These are phyloP conservation scores for Sclerotinia nivalis DNA, from an alignment of 2,329 filamentous ascomycete genomes.

Conservation along the genomic window DNA sequence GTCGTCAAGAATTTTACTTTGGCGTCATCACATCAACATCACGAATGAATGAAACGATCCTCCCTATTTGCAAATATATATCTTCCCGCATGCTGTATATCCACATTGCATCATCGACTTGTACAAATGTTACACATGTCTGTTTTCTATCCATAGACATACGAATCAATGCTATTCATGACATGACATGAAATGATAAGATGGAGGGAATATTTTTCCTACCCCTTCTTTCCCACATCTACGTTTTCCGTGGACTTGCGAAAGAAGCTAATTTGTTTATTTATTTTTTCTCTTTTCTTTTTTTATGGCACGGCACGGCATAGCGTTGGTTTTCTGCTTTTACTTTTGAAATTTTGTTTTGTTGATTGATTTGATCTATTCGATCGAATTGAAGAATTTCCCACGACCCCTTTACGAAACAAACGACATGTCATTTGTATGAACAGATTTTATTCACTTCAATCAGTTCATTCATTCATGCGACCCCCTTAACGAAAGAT, in stretches of 20 bases:
- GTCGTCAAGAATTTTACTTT: neutral
- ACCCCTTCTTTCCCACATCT: neutral
- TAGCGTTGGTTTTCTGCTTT: slow-evolving; percentile 1
- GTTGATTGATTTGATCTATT: neutral
- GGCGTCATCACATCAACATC: neutral
- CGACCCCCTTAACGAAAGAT: slow-evolving; percentile 22
- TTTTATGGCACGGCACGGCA: neutral
- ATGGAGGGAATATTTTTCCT: neutral
- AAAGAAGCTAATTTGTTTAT: neutral
- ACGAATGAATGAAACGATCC: neutral
- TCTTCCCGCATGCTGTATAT: slow-evolving; percentile 34
- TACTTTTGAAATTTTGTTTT: neutral
- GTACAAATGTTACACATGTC: slow-evolving; percentile 29
- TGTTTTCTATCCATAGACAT: neutral
- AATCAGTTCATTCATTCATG: neutral
- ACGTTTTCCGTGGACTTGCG: neutral
- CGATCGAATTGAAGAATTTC: neutral
- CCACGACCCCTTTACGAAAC: neutral
- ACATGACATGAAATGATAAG: slow-evolving; percentile 12
- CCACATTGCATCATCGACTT: slow-evolving; percentile 38
- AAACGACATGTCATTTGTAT: neutral
- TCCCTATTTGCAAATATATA: slow-evolving; percentile 33
- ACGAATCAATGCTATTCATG: slow-evolving; percentile 16
- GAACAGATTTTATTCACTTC: neutral
- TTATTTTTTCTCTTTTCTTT: neutral